Base-by-base conservation (phyloP, 768 basidiomycete genomes). In the Lactifluus piperatus region DNA sequence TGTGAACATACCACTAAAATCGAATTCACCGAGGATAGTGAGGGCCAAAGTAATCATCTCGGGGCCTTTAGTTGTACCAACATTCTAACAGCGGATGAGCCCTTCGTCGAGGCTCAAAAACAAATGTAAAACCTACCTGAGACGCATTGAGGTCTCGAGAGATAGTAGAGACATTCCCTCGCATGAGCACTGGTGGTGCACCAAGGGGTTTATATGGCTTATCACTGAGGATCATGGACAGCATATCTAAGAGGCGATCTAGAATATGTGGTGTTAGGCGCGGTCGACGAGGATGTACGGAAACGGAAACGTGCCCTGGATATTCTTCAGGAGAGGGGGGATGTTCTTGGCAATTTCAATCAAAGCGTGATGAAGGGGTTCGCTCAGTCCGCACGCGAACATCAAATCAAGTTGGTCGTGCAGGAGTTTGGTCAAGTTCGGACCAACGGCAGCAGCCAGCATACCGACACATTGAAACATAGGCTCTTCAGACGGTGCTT, bases 391-490 rank as follows among this genome's bases (percentile, higher is more conserved):
- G 68, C 88, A 95, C 0, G 85, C 88, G 68, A 98, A 89, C 90
- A 99, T 98, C 43, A 97, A 76, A 70, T 98, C 94, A 32, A 99
- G 81, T 65, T 97, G 89, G 68, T 98, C 97, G 71, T 97, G 97
- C 57, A 99, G 78, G 47, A 95, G 79, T 68, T 95, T 94, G 0
- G 97, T 98, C 48, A 99, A 76, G 71, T 94, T 95, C 2, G 94
- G 94, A 0, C 97, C 97, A 32, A 99, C 94, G 9, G 97, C 91
- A 1, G 85, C 82, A 1, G 94, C 92, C 44, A 99, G 77, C 93
- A 97, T 95, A 37, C 92, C 92, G 59, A 99, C 82, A 72, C 97
- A 98, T 77, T 97, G 91, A 68, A 99, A 98, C 58, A 98, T 93
- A 0, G 94, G 88, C 64, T 93, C 93, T 71, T 97, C 94, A 16